phyloP scores from a whole-genome alignment of 176 grass and related monocot genomes.

The Carex littledalei region DNA sequence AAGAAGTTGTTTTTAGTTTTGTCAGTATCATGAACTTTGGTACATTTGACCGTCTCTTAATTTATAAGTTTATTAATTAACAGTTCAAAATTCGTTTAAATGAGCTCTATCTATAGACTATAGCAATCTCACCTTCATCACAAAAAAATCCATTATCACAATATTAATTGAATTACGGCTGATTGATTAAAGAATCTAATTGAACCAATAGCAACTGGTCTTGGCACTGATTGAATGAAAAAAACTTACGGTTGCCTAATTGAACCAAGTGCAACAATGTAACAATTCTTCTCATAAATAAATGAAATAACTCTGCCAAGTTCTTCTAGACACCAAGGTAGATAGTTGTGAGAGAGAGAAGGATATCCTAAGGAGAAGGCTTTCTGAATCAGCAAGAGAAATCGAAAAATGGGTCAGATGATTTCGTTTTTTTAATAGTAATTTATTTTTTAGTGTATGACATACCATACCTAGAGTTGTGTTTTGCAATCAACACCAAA shows the following conservation, averaged over 20 bases:
- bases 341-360: slow-evolving; percentile 72
- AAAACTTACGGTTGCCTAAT: background rate
- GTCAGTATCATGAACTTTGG: background rate
- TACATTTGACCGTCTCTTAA: background rate
- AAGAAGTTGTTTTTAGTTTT: background rate
- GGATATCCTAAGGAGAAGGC: slow-evolving; percentile 62
- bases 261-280: background rate
- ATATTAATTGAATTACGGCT: background rate
- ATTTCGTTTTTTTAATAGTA: background rate
- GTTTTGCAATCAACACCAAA: background rate
- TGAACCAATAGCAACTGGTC: background rate
- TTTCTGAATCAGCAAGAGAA: slow-evolving; percentile 86
- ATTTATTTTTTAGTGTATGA: background rate
- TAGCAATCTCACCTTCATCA: background rate
- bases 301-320: background rate
- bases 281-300: background rate
- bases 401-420: slow-evolving; percentile 77
- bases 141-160: background rate
- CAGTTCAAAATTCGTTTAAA: background rate
- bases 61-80: background rate
- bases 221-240: background rate
- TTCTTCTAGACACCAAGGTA: slow-evolving; percentile 51
- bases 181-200: background rate
- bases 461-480: background rate
- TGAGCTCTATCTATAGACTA: background rate